These are phyloP conservation scores for Boletus subparvulus DNA, from an alignment of 768 basidiomycete genomes.

Conservation along the genomic window DNA sequence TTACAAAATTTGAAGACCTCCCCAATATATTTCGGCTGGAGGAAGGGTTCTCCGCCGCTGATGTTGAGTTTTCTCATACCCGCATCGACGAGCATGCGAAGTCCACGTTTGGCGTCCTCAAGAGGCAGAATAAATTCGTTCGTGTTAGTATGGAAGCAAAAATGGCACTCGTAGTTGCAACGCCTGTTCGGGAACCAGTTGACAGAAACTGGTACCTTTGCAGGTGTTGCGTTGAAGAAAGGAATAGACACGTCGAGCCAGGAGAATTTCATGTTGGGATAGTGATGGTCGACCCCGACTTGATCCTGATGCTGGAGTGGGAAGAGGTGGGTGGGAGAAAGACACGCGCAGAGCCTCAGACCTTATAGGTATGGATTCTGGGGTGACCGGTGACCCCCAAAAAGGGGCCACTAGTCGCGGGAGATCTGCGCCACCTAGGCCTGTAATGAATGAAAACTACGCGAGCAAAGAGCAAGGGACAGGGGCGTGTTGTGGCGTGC, in stretches of 20 bases:
- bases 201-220: constrained; percentile 21
- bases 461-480: no score
- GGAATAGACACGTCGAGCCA: constrained; percentile 22
- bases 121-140: constrained; percentile 36
- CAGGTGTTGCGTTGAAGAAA: constrained; percentile 10
- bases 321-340: background rate
- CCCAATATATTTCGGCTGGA: constrained; percentile 38
- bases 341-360: background rate
- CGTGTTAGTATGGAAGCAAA: constrained; percentile 43
- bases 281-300: background rate
- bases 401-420: no score
- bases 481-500: no score
- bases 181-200: constrained; percentile 29
- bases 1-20: constrained; percentile 39
- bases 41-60: constrained; percentile 39
- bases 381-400: no score
- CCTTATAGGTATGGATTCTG: background rate
- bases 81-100: constrained; percentile 31
- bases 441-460: no score
- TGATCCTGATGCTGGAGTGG: background rate
- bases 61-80: constrained; percentile 41
- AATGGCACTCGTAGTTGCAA: constrained; percentile 39
- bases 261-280: constrained; percentile 7
- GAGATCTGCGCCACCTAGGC: no score
- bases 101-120: constrained; percentile 36